These are phyloP conservation scores for Ceratocystis cubensis DNA, from an alignment of 2,329 filamentous ascomycete genomes.

Conservation along the genomic window DNA sequence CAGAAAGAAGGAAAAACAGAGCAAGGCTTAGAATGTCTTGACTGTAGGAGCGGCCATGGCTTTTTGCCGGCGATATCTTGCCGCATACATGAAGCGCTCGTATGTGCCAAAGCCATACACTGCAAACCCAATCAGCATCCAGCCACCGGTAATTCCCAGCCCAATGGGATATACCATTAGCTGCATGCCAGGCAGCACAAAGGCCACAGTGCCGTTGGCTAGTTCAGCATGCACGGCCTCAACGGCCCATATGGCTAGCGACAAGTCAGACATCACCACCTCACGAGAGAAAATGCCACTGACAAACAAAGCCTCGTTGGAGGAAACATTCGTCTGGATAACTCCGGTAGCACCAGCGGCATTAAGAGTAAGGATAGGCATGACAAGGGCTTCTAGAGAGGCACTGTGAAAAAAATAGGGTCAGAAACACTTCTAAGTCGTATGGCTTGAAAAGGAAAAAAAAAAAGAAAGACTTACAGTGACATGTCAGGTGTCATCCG, in stretches of 20 bases:
- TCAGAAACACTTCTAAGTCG: conserved; percentile 15
- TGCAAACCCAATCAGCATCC: conserved; percentile 44
- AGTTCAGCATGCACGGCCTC: conserved; percentile 35
- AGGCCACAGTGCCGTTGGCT: conserved; percentile 44
- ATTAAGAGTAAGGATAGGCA: conserved; percentile 55
- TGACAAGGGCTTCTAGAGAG: conserved; percentile 49
- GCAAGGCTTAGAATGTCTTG: conserved; percentile 18
- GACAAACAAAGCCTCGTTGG: conserved; percentile 59
- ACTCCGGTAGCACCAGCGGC: conserved; percentile 41
- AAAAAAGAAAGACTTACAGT: conserved; percentile 38
- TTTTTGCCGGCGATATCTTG: conserved; percentile 37
- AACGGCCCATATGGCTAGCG: conserved; percentile 39
- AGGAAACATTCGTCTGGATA: conserved; percentile 52
- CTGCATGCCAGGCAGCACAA: conserved; percentile 55
- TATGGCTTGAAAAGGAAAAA: not conserved
- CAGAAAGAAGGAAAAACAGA: not conserved
- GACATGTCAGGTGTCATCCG: conserved; percentile 44
- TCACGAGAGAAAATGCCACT: conserved; percentile 55
- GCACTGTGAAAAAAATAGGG: conserved; percentile 32
- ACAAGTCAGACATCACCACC: conserved; percentile 40
- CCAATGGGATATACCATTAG: conserved; percentile 60
- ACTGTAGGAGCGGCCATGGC: conserved; percentile 7
- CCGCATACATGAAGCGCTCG: conserved; percentile 52
- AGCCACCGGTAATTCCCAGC: conserved; percentile 51
- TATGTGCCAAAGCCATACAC: conserved; percentile 54